Evolutionary conservation across 495 filamentous ascomycete genomes (phyloP).

Genomic region (Podospora appendiculata): DNA sequence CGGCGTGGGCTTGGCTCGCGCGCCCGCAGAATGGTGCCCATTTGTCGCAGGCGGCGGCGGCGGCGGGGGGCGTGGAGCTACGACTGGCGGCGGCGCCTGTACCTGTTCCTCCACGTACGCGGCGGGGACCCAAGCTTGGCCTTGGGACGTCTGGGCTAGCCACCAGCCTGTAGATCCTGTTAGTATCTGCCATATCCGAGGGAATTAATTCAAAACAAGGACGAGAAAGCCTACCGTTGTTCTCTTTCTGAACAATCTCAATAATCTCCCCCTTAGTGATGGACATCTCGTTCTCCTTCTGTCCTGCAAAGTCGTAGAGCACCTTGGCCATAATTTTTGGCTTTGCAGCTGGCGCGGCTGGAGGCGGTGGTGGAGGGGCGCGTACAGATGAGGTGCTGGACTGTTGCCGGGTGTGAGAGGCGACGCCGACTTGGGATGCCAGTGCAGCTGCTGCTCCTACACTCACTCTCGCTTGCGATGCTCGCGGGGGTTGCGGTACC

Average conservation of each 20-base stretch:
- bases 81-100: slow-evolving; percentile 43
- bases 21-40: slow-evolving; percentile 36
- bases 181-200: slow-evolving; percentile 1
- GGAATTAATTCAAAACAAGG: slow-evolving; percentile 14
- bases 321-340: slow-evolving; percentile 72
- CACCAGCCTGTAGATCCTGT: slow-evolving; percentile 67
- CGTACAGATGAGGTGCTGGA: slow-evolving; percentile 41
- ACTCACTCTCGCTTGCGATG: slow-evolving; percentile 4
- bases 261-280: slow-evolving; percentile 72
- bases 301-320: slow-evolving; percentile 80
- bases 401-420: slow-evolving; percentile 38
- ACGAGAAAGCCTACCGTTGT: slow-evolving; percentile 61
- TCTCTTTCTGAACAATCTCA: slow-evolving; percentile 79
- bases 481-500: slow-evolving; percentile 35
- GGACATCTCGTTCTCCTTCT: slow-evolving; percentile 70
- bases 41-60: slow-evolving; percentile 35
- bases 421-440: slow-evolving; percentile 17
- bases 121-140: slow-evolving; percentile 85
- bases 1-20: slow-evolving; percentile 63
- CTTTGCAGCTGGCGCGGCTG: slow-evolving; percentile 59
- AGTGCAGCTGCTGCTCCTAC: slow-evolving; percentile 12
- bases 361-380: slow-evolving; percentile 62
- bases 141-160: slow-evolving; percentile 65
- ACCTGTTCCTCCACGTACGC: slow-evolving; percentile 83
- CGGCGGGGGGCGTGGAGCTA: slow-evolving; percentile 40